phyloP scores from a whole-genome alignment of 129 eudicot genomes.

The Flaveria sonorensis region DNA sequence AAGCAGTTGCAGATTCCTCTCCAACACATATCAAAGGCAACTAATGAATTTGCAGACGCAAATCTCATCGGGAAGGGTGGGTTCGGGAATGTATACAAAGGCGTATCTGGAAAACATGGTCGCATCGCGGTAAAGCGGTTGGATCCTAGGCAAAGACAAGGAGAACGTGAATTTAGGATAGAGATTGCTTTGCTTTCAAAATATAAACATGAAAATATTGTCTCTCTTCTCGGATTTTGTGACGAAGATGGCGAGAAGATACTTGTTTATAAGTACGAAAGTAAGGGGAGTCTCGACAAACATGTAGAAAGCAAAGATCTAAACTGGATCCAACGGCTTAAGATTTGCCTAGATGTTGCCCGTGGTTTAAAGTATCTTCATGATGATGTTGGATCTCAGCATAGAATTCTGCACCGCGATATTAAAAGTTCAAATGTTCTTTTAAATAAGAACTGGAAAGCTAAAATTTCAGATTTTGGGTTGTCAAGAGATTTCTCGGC shows the following conservation, averaged over 20 bases:
- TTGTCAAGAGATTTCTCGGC: not conserved
- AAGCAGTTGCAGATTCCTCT: constrained; percentile 27
- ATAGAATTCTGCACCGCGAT: constrained; percentile 18
- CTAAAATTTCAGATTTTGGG: constrained; percentile 21
- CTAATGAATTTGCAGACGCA: not conserved
- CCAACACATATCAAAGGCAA: constrained; percentile 33
- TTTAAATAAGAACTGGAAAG: not conserved
- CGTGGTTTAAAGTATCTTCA: constrained; percentile 24
- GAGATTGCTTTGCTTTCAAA: not conserved
- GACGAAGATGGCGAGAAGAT: constrained; percentile 24
- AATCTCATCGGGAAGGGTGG: not conserved
- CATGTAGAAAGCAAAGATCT: constrained; percentile 8
- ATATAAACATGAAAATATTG: constrained; percentile 2
- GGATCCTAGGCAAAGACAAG: not conserved
- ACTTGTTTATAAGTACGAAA: constrained; percentile 38
- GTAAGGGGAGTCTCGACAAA: constrained; percentile 30
- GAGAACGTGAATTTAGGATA: not conserved
- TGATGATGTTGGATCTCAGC: not conserved
- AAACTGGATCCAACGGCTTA: constrained; percentile 35
- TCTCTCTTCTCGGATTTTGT: constrained; percentile 2
- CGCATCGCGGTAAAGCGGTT: not conserved
- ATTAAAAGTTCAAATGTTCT: constrained; percentile 8
- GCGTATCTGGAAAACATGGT: not conserved
- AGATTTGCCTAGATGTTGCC: constrained; percentile 29
- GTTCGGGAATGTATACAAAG: not conserved